phyloP scores from a whole-genome alignment of 2,329 filamentous ascomycete species.

The Pseudogymnoascus verrucosus region DNA sequence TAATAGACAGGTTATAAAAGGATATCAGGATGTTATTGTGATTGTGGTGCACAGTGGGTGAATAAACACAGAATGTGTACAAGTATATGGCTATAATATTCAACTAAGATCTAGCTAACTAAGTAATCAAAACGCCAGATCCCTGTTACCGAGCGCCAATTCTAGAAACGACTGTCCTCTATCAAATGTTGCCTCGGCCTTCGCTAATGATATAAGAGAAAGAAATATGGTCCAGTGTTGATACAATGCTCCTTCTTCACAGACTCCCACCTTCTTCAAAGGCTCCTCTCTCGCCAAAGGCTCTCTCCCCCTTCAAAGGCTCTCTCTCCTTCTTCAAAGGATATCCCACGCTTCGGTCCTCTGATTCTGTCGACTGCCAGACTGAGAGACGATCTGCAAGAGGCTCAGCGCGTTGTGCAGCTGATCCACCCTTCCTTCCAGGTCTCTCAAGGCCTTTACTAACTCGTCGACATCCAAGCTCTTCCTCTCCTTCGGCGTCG shows the following conservation, averaged over 20 bases:
- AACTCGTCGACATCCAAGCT: background rate
- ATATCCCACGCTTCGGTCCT: background rate
- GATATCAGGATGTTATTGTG: conserved; percentile 30
- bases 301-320: background rate
- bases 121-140: background rate
- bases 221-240: conserved; percentile 21
- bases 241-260: background rate
- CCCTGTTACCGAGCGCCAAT: conserved; percentile 28
- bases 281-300: background rate
- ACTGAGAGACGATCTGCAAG: background rate
- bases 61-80: background rate
- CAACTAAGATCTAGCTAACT: background rate
- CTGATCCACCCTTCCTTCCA: background rate
- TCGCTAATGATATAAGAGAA: conserved; percentile 29
- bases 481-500: background rate
- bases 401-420: background rate
- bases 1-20: background rate
- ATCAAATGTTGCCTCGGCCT: conserved; percentile 22
- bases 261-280: background rate
- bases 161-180: conserved; percentile 33
- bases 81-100: background rate
- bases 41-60: conserved; percentile 15
- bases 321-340: background rate
- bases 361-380: background rate
- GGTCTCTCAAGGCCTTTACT: background rate